These are phyloP conservation scores for Leucocoprinus leucothites DNA, from an alignment of 768 basidiomycete genomes.

Conservation along the genomic window DNA sequence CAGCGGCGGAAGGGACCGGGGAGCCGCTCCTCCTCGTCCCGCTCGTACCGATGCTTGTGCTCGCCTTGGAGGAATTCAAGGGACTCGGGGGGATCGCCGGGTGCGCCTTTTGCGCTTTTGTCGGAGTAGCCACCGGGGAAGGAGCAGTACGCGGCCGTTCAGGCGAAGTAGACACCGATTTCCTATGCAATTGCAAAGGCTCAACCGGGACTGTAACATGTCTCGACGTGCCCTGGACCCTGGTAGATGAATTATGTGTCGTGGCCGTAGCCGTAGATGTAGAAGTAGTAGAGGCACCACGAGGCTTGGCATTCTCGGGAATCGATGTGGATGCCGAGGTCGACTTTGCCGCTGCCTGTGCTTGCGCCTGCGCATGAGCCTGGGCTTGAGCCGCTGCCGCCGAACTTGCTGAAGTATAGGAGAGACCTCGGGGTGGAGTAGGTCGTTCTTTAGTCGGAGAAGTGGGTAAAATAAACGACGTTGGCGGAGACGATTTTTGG, in stretches of 20 bases:
- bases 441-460: background rate
- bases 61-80: too few relatives aligned
- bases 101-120: background rate
- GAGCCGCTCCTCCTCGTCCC: too few relatives aligned
- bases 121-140: background rate
- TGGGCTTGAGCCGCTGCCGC: slow-evolving; percentile 4
- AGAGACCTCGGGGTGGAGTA: background rate
- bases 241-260: slow-evolving; percentile 1
- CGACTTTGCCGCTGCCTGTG: slow-evolving; percentile 8
- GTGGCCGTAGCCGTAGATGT: background rate
- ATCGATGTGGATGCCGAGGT: background rate
- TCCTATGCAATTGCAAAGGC: background rate
- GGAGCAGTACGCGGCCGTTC: slow-evolving; percentile 1
- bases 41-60: too few relatives aligned
- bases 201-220: background rate
- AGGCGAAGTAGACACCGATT: slow-evolving; percentile 1
- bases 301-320: slow-evolving; percentile 4
- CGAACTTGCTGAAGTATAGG: slow-evolving; percentile 10
- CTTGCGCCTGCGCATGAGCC: background rate
- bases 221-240: background rate
- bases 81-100: too few relatives aligned
- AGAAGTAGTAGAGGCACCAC: slow-evolving; percentile 2
- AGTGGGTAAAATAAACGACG: background rate
- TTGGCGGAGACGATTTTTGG: slow-evolving; percentile 1
- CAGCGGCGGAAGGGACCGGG: too few relatives aligned